These are phyloP conservation scores for Talaromyces sp. DNA, from an alignment of 2,329 filamentous ascomycete species.

Conservation along the genomic window DNA sequence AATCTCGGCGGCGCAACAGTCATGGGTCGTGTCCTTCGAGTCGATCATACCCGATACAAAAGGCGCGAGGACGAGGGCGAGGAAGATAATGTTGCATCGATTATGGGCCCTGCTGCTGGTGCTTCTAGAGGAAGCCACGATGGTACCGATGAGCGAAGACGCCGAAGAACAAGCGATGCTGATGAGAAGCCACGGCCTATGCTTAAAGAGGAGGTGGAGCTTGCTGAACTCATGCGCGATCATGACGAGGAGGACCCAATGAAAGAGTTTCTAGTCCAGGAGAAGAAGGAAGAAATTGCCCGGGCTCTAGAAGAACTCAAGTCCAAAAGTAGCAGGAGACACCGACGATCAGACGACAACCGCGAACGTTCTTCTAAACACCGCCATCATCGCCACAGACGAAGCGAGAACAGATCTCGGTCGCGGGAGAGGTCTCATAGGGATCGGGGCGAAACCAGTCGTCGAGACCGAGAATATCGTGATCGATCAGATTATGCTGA, in stretches of 20 bases:
- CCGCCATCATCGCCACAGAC: slow-evolving; percentile 38
- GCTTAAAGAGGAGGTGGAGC: slow-evolving; percentile 76
- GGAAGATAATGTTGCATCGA: slow-evolving; percentile 45
- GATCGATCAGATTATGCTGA: slow-evolving; percentile 6
- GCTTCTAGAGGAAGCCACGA: slow-evolving; percentile 25
- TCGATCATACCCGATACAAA: slow-evolving; percentile 94
- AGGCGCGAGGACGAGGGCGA: slow-evolving; percentile 65
- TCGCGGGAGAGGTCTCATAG: slow-evolving; percentile 27
- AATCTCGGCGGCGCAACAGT: slow-evolving; percentile 86
- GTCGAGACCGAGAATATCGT: slow-evolving; percentile 18
- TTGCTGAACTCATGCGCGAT: slow-evolving; percentile 68
- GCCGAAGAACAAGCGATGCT: slow-evolving; percentile 38
- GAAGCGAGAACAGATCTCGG: slow-evolving; percentile 26
- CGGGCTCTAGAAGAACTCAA: slow-evolving; percentile 59
- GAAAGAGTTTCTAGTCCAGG: slow-evolving; percentile 83
- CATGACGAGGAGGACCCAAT: slow-evolving; percentile 97
- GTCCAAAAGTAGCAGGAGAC: slow-evolving; percentile 35
- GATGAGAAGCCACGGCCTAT: slow-evolving; percentile 55
- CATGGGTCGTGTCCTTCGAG: slow-evolving; percentile 71
- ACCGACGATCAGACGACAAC: slow-evolving; percentile 24
- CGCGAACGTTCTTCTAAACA: slow-evolving; percentile 41
- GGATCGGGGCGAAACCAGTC: slow-evolving; percentile 19
- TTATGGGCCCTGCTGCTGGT: slow-evolving; percentile 44
- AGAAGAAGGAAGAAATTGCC: slow-evolving; percentile 86
- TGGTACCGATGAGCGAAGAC: slow-evolving; percentile 29